Evolutionary conservation across 2,329 filamentous ascomycete genomes (phyloP).

Genomic region (Neonectria magnoliae): DNA sequence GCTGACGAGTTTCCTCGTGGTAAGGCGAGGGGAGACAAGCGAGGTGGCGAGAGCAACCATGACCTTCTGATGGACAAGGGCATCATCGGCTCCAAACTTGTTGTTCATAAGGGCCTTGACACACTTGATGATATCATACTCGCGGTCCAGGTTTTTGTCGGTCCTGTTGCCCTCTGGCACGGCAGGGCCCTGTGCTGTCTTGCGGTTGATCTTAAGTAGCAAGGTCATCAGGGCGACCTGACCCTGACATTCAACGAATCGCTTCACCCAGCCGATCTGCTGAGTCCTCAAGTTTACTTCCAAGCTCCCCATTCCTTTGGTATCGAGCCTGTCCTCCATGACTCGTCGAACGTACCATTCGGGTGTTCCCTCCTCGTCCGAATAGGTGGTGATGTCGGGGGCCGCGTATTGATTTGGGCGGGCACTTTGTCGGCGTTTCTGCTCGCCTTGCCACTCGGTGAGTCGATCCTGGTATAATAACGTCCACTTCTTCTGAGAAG

Average conservation of each 20-base stretch:
- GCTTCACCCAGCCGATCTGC: conserved; percentile 96
- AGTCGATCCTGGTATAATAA: conserved; percentile 94
- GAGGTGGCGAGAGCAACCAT: conserved; percentile 88
- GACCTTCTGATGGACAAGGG: conserved; percentile 87
- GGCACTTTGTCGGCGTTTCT: conserved; percentile 83
- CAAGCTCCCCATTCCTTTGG: conserved; percentile 90
- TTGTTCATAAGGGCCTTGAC: conserved; percentile 99
- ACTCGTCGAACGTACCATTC: conserved; percentile 98
- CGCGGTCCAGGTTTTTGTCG: conserved; percentile 86
- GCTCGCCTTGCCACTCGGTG: conserved; percentile 92
- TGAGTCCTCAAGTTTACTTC: conserved; percentile 96
- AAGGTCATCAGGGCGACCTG: conserved; percentile 96
- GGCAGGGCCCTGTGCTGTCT: conserved; percentile 78
- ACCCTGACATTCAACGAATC: conserved; percentile 96
- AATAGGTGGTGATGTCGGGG: conserved; percentile 76
- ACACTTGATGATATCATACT: conserved; percentile 98
- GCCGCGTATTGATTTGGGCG: conserved; percentile 76
- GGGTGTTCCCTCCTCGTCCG: conserved; percentile 93
- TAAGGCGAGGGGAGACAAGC: conserved; percentile 86
- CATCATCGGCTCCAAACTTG: conserved; percentile 98
- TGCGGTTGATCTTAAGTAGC: conserved; percentile 91
- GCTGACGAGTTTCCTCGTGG: conserved; percentile 92
- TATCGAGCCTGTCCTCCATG: conserved; percentile 93
- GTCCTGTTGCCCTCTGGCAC: conserved; percentile 61
- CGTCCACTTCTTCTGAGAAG: conserved; percentile 96